Conservation (phyloP, 306 rosid species). For the Malus orientalis region DNA sequence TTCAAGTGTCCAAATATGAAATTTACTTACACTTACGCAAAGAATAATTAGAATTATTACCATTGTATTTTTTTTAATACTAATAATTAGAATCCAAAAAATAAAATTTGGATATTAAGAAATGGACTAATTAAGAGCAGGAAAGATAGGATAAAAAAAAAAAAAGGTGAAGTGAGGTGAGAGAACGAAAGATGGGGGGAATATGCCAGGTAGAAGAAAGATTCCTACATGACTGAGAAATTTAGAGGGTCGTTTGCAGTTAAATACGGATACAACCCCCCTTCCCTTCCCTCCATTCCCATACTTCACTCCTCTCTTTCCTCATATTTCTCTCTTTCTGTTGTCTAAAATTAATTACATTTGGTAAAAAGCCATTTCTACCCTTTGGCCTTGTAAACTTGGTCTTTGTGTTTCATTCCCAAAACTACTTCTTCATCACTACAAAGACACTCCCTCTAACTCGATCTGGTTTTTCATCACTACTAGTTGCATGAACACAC, state of each 20-base stretch:
- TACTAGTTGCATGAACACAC: not conserved
- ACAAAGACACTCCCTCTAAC: not conserved
- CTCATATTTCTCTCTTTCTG: not conserved
- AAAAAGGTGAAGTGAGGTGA: not conserved
- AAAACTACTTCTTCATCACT: no score
- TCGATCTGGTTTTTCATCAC: not conserved
- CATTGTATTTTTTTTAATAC: no score
- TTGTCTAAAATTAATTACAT: not conserved
- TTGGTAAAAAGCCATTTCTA: not conserved
- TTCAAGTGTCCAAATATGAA: no score
- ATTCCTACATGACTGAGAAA: not conserved
- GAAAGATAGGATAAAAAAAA: not conserved
- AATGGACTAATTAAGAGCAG: not conserved
- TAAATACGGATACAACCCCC: slow-evolving; percentile 14
- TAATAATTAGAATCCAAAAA: no score
- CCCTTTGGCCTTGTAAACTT: no score
- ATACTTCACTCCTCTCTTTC: not conserved
- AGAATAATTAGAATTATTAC: no score
- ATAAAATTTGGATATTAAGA: no score
- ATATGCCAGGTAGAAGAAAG: slow-evolving; percentile 2
- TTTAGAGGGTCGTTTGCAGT: not conserved
- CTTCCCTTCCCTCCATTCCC: not conserved
- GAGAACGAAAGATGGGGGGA: not conserved
- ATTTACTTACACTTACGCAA: no score
- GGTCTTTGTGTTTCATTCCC: no score